Evolutionary conservation across 2,329 filamentous ascomycete species (phyloP), one percentile per base, ranked within the genome.

Genomic region (Talaromyces sp.): DNA sequence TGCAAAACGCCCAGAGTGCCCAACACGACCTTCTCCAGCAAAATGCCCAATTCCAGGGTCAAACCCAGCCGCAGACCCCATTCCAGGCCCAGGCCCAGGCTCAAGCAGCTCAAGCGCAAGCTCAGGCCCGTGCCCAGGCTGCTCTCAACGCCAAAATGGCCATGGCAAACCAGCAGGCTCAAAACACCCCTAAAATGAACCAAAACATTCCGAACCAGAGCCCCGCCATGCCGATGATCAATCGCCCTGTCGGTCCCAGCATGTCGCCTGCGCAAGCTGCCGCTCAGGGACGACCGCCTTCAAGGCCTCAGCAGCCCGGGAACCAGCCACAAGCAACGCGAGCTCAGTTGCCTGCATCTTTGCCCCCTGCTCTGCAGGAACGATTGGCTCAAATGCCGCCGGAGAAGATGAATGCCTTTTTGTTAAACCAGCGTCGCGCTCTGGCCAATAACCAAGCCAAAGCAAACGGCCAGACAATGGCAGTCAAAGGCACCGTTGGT

Each of bases 131-230:
- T 63, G 55, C 55, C 8, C 55, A 57, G 19, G 78, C 73, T 43
- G 78, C 77, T 13, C 73, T 76, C 58, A 77, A 79, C 59, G 75
- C 75, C 27, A 76, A 81, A 63, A 77, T 80, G 63, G 72, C 76
- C 65, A 74, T 78, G 72, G 72, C 75, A 17, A 80, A 68, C 77
- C 72, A 74, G 77, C 62, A 74, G 82, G 70, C 38, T 66, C 78
- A 68, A 77, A 79, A 60, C 73, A 70, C 67, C 59, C 63, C 71
- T 19, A 75, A 78, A 60, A 66, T 73, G 43, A 71, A 73, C 19
- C 71, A 74, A 50, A 69, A 75, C 64, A 67, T 77, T 64, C 56
- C 74, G 59, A 74, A 80, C 62, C 78, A 72, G 63, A 75, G 70
- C 57, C 71, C 73, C 19, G 71, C 68, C 11, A 75, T 78, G 71